Base-by-base conservation (phyloP, 2,329 filamentous ascomycete genomes). In the Colletotrichum shisoi region DNA sequence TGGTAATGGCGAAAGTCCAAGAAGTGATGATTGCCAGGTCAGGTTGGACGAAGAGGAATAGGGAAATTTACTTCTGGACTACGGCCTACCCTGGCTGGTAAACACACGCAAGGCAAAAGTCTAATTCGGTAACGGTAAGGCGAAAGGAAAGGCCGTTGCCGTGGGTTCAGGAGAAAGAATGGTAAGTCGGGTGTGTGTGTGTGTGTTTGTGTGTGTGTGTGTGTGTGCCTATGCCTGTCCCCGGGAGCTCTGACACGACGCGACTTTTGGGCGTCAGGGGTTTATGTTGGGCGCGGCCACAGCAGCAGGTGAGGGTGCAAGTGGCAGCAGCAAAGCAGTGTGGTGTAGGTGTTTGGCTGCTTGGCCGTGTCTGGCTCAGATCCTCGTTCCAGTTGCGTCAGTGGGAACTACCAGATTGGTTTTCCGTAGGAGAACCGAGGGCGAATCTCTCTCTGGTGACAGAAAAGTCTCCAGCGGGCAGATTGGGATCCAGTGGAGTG, bases 401-500 rank as follows among this genome's bases (percentile, higher is more conserved):
- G 45, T 40, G 57, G 51, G 51, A 7, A 48, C n/a, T 52, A 11
- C 31, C 49, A 34, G 49, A 37, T 31, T 37, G 49, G 7, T 31
- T 39, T 39, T 11, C 40, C 24, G 27, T 45, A 48, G 39, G 48
- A 56, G 62, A 60, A 44, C 63, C 49, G 42, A 51, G 45, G 31
- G 54, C 46, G 48, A 64, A 56, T 67, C 53, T 63, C 60, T 54
- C 15, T 42, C n/a, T 49, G 61, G 59, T 56, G 61, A 64, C 49
- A 37, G 46, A 37, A 58, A 59, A 59, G 49, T 60, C 64, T 67
- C 64, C 65, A 68, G 65, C 64, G 40, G 49, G 65, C 61, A 60
- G 64, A 60, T 60, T 68, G 65, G 65, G 54, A 62, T 68, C 62
- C 61, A 68, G 56, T 56, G 37, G 46, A 68, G 54, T 68, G 54